Evolutionary conservation across 163 green algal genomes (phyloP), one percentile per base, ranked within the genome.

Genomic region (Scenedesmus sp.): DNA sequence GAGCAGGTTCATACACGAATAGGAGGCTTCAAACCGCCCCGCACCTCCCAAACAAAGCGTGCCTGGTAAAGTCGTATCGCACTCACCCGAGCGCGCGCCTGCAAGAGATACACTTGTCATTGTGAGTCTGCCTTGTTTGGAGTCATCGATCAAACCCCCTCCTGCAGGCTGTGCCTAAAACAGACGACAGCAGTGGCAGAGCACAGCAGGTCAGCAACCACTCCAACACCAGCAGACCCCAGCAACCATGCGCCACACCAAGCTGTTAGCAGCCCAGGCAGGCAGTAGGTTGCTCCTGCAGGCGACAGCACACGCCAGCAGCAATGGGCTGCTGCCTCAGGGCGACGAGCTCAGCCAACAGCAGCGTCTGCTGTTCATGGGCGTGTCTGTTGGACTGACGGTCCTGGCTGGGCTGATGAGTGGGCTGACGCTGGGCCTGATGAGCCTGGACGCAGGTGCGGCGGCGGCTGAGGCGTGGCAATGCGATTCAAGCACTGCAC

Each of bases 381-480:
- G 78, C 78, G 61, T 84, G 3, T 61, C 40, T 20, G 46, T 84
- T 20, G 78, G 76, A 9, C 76, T 83, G 40, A 84, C 78, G 3
- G 40, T 84, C 16, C 90, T 97, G 33, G 82, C 95, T 10, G 95
- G 95, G 24, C 76, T 97, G 1, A 97, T 98, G 96, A 96, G 92
- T 24, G 96, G 96, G 0, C 94, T 98, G 5, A 98, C 96, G 0
- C 93, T 98, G 53, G 96, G 96, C 33, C 91, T 98, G 15, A 94
- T 98, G 89, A 95, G 46, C n/a, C 46, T 86, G 46, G 86, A 91
- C 22, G 59, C 59, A 72, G 59, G 59, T 72, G 24, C 22, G 59
- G 53, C 15, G 56, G 15, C 56, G 26, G 56, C 15, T 24, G 56
- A 56, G 49, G 49, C 13, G 49, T 12, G 49, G 49, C 49, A 56